phyloP scores from a whole-genome alignment of 129 eudicot genomes.

The Chrysanthemum makinoi region DNA sequence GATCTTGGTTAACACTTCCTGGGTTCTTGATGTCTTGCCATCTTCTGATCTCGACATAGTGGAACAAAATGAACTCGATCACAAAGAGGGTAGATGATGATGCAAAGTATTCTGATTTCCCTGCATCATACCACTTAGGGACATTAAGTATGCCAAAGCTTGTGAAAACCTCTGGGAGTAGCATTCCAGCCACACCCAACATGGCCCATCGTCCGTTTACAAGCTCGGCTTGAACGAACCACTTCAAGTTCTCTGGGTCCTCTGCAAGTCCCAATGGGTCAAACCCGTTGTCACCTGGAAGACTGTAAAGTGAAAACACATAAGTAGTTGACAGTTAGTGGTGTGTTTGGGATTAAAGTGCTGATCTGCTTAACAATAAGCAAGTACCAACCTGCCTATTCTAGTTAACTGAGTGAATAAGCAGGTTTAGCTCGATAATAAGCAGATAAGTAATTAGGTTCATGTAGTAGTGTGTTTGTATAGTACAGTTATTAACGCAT shows the following conservation, averaged over 20 bases:
- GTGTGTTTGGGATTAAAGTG: slow-evolving; percentile 1
- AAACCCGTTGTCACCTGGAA: slow-evolving; percentile 99
- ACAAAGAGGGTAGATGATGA: slow-evolving; percentile 90
- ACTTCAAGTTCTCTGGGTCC: slow-evolving; percentile 89
- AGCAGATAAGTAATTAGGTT: too few relatives aligned
- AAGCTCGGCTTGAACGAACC: slow-evolving; percentile 97
- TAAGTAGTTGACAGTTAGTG: slow-evolving; percentile 2
- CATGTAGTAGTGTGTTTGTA: neutral
- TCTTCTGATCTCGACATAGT: slow-evolving; percentile 94
- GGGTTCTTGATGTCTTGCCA: slow-evolving; percentile 99
- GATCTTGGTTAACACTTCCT: slow-evolving; percentile 94
- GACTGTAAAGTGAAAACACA: slow-evolving; percentile 37
- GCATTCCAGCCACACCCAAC: slow-evolving; percentile 96
- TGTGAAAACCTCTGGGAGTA: slow-evolving; percentile 86
- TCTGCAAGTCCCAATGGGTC: slow-evolving; percentile 95
- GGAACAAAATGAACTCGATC: slow-evolving; percentile 95
- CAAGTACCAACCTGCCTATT: too few relatives aligned
- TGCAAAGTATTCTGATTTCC: slow-evolving; percentile 81
- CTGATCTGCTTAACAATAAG: too few relatives aligned
- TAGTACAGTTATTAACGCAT: neutral
- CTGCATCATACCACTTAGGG: slow-evolving; percentile 91
- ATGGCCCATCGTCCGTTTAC: slow-evolving; percentile 97
- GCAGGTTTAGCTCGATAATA: too few relatives aligned
- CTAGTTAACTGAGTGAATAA: too few relatives aligned
- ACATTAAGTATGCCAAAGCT: slow-evolving; percentile 70